These are phyloP conservation scores for Linum trigynum DNA, from an alignment of 345 rosid genomes.

Conservation along the genomic window DNA sequence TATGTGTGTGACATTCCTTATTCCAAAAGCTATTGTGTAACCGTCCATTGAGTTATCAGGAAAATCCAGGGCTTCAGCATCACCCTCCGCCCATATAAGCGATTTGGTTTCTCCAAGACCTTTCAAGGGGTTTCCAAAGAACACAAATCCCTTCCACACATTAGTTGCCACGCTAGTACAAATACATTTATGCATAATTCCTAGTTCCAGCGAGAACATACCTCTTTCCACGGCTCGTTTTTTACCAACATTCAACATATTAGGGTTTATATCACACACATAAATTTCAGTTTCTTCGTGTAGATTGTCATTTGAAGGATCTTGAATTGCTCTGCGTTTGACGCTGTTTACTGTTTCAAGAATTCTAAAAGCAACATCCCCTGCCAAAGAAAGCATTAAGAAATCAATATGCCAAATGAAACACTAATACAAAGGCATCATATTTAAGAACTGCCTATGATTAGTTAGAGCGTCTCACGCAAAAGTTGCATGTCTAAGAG, in stretches of 20 bases:
- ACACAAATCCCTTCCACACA: conserved; percentile 5
- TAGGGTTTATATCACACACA: conserved; percentile 84
- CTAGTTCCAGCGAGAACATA: conserved; percentile 14
- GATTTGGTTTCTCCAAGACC: conserved; percentile 46
- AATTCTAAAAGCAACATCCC: conserved; percentile 90
- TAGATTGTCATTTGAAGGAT: conserved; percentile 43
- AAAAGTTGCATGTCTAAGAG: not conserved
- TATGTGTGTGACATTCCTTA: conserved; percentile 92
- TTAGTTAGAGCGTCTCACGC: not conserved
- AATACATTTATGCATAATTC: conserved; percentile 1
- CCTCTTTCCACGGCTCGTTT: conserved; percentile 80
- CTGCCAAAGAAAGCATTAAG: conserved; percentile 29
- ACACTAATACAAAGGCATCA: not conserved
- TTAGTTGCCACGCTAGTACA: conserved; percentile 3
- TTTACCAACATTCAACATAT: conserved; percentile 83
- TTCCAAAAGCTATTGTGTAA: conserved; percentile 94
- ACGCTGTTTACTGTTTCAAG: conserved; percentile 48
- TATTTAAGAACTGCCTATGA: not conserved
- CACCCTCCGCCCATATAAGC: conserved; percentile 82
- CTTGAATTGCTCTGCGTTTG: conserved; percentile 47
- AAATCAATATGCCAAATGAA: not conserved
- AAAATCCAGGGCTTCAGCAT: conserved; percentile 82
- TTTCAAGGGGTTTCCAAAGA: conserved; percentile 7
- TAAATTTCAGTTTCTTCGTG: conserved; percentile 73
- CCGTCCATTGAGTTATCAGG: conserved; percentile 78